Evolutionary conservation across 352 stramenopile genomes (phyloP), one percentile per base, ranked within the genome.

Genomic region (Hyaloperonospora arabidopsidis): DNA sequence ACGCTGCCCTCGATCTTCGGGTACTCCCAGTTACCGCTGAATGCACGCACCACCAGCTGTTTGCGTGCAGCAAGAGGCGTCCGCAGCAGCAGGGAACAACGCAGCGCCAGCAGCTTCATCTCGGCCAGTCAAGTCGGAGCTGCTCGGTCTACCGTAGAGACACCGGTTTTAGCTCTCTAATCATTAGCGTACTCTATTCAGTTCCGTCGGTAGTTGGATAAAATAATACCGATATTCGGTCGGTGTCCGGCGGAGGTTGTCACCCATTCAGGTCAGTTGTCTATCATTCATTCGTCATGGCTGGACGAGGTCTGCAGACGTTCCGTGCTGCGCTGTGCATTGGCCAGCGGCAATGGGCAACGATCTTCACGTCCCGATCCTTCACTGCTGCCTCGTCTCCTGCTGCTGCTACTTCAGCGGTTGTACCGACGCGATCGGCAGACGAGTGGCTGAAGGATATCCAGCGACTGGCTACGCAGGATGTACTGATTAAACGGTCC

Each of bases 401-500:
- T 23, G 61, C 65, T 2, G 58, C 55, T 21, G 38, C 38, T 44
- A 8, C 19, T 44, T 14, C 38, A 44, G 15, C 25, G 8, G 47
- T 60, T 1, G 68, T 77, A 51, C 65, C 62, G 39, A 60, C 62
- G 52, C 67, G 78, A 2, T 89, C 80, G 36, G 78, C 80, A 5
- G 59, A 85, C 45, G 80, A 89, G 35, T 89, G 78, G 78, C 81
- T 91, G 69, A 70, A 87, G 59, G 88, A 91, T 70, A 91, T 91
- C 61, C 67, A 71, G 41, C 69, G 66, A 29, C 77, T 71, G 38
- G 80, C 80, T 23, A 68, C 83, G 63, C 86, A 86, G 68, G 78
- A 89, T 65, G 72, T 79, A 50, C 61, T 78, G 32, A 87, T 91
- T 66, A 91, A 91, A 59, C 81, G 82, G 59, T 87, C 80, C 36